phyloP scores from a whole-genome alignment of 495 filamentous ascomycete genomes.

The Xylaria bambusicola region DNA sequence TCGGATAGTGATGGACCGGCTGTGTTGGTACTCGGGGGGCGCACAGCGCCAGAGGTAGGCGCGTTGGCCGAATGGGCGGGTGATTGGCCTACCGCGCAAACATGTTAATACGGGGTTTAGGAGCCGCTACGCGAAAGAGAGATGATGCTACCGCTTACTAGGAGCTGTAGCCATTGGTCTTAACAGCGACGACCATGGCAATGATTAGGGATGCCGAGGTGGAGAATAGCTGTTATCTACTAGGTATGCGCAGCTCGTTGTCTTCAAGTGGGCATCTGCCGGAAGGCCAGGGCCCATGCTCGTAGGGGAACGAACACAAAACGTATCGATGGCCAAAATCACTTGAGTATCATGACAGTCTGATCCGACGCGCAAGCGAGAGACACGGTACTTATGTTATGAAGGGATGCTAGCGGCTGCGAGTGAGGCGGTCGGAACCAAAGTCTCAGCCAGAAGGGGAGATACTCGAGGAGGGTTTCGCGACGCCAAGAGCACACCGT shows the following conservation, averaged over 20 bases:
- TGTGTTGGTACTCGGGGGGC: slow-evolving; percentile 18
- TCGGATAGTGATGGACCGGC: slow-evolving; percentile 24
- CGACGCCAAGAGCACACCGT: slow-evolving; percentile 1
- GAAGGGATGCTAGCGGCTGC: background rate
- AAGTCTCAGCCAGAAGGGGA: background rate
- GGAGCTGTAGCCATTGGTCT: slow-evolving; percentile 36
- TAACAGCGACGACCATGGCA: slow-evolving; percentile 34
- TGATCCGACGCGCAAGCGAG: background rate
- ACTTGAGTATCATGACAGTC: slow-evolving; percentile 15
- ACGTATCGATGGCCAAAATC: background rate
- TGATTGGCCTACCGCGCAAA: slow-evolving; percentile 30
- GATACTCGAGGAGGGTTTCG: slow-evolving; percentile 6
- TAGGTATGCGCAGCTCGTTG: slow-evolving; percentile 10
- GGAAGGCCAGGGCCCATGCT: slow-evolving; percentile 17
- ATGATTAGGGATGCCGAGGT: slow-evolving; percentile 9
- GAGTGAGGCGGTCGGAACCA: background rate
- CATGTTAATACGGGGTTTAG: slow-evolving; percentile 20
- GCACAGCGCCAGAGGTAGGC: slow-evolving; percentile 18
- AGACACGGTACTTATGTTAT: background rate
- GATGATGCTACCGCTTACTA: slow-evolving; percentile 24
- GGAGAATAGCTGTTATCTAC: slow-evolving; percentile 1
- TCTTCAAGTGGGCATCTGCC: slow-evolving; percentile 14
- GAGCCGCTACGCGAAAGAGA: background rate
- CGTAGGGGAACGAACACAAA: slow-evolving; percentile 5
- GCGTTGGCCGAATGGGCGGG: slow-evolving; percentile 36